Evolutionary conservation across 345 rosid genomes (phyloP), one percentile per base, ranked within the genome.

Genomic region (Limnanthes douglasii): DNA sequence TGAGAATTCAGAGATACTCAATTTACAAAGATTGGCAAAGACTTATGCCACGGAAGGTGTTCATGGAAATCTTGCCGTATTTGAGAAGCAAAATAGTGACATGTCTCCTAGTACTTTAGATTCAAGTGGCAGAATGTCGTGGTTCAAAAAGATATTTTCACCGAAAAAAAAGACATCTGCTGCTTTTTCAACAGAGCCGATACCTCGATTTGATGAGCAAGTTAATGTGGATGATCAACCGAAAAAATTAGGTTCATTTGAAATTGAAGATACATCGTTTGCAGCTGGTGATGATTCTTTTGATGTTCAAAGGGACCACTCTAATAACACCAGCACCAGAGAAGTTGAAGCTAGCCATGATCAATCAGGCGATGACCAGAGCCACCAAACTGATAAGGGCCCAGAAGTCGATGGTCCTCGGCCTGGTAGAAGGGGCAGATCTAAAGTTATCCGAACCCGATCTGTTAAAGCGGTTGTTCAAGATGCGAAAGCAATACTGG

Each of bases 391-490:
- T 48, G 53, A 60, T 52, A 62, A 50, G 62, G 60, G 46, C 34
- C 46, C 47, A 14, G 77, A 73, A 54, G 72, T 55, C 27, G 60
- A 23, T 41, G 71, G 72, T 37, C 43, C 21, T 30, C 72, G 53
- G 56, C 45, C 65, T 50, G 69, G 23, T 15, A 53, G 46, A 58
- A 70, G 68, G 53, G 66, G 74, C 56, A 68, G 56, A 57, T 35
- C 72, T 17, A 70, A 70, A 57, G 50, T 65, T 35, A 60, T 51
- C 44, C 74, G 86, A 62, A 72, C 77, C 15, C 78, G 72, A 24
- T 51, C 94, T 36, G 71, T 83, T 39, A 90, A 83, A 65, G 81
- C 59, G 24, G 84, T 72, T 60, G 92, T 79, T 1, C 62, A 68
- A 48, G 98, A 83, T 32, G 92, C 77, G 3, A 69, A 76, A 48